Percentiles rank a stretch among this genome's conserved stretches.
Conservation (phyloP, 1,284 basidiomycete genomes). For the Agroathelia rolfsii region DNA sequence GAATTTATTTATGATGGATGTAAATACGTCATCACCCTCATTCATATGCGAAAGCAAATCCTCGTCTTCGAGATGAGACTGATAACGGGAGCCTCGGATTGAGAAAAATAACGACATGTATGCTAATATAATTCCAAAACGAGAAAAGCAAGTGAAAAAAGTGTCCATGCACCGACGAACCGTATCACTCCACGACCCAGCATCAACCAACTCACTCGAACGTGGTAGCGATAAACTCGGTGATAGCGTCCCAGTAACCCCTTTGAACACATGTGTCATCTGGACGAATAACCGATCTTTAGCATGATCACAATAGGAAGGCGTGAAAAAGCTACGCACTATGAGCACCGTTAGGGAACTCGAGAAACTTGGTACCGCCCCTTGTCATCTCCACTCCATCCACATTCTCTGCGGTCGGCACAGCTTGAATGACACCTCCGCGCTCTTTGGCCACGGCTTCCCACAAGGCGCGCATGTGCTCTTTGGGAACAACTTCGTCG, state of each 20-base stretch:
- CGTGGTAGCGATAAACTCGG: conserved; percentile 50
- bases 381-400: conserved; percentile 26
- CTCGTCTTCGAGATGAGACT: too few species aligned
- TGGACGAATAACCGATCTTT: conserved; percentile 16
- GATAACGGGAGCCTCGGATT: too few species aligned
- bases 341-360: conserved; percentile 59
- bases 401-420: conserved; percentile 24
- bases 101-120: too few species aligned
- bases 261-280: conserved; percentile 63
- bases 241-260: conserved; percentile 57
- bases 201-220: too few species aligned
- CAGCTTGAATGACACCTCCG: conserved; percentile 12
- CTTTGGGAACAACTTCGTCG: conserved; percentile 81
- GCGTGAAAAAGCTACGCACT: conserved; percentile 35
- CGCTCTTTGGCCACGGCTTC: conserved; percentile 44
- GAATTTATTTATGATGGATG: too few species aligned
- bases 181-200: too few species aligned
- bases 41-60: too few species aligned
- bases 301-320: conserved; percentile 4
- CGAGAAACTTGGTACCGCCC: conserved; percentile 46
- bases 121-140: too few species aligned
- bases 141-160: too few species aligned
- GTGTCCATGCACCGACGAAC: too few species aligned
- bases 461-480: conserved; percentile 79
- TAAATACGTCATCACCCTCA: too few species aligned